phyloP scores from a whole-genome alignment of 805 yeast species.

The Ogataea pignaliae region DNA sequence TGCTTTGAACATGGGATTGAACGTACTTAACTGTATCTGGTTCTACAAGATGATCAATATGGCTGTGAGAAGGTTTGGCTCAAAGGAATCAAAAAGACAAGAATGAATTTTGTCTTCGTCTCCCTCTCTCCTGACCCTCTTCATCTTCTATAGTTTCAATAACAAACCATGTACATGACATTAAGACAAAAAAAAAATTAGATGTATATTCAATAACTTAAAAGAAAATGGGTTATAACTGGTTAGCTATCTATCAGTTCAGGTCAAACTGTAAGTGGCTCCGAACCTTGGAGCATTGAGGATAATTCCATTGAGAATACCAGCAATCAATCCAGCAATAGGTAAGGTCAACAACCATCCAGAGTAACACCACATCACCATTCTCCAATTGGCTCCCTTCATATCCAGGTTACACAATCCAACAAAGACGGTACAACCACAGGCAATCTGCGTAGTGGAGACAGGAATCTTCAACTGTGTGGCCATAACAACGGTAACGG shows the following conservation, averaged over 20 bases:
- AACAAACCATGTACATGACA: too few species aligned
- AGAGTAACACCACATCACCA: slow-evolving; percentile 64
- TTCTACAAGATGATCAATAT: slow-evolving; percentile 78
- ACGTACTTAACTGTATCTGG: slow-evolving; percentile 77
- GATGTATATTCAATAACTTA: too few species aligned
- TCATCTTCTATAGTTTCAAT: too few species aligned
- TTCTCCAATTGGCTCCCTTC: slow-evolving; percentile 70
- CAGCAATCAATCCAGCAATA: slow-evolving; percentile 68
- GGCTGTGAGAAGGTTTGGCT: slow-evolving; percentile 50
- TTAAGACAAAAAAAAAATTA: too few species aligned
- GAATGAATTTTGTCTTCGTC: too few species aligned
- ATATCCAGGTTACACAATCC: slow-evolving; percentile 66
- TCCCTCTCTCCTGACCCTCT: too few species aligned
- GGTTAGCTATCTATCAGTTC: too few species aligned
- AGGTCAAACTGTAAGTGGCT: slow-evolving; percentile 8
- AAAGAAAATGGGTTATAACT: too few species aligned
- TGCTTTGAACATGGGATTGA: slow-evolving; percentile 55
- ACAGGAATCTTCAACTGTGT: slow-evolving; percentile 68
- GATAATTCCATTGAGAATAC: slow-evolving; percentile 58
- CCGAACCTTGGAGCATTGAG: slow-evolving; percentile 57
- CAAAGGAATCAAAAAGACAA: neutral
- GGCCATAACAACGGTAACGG: slow-evolving; percentile 70
- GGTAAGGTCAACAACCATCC: slow-evolving; percentile 77
- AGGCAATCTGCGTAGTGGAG: slow-evolving; percentile 75
- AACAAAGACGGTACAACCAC: slow-evolving; percentile 73